A percentile compares a stretch with the other conserved stretches of the same genome.
Conservation (phyloP, 2,329 filamentous ascomycete genomes). For the Raffaelea albimanens region DNA sequence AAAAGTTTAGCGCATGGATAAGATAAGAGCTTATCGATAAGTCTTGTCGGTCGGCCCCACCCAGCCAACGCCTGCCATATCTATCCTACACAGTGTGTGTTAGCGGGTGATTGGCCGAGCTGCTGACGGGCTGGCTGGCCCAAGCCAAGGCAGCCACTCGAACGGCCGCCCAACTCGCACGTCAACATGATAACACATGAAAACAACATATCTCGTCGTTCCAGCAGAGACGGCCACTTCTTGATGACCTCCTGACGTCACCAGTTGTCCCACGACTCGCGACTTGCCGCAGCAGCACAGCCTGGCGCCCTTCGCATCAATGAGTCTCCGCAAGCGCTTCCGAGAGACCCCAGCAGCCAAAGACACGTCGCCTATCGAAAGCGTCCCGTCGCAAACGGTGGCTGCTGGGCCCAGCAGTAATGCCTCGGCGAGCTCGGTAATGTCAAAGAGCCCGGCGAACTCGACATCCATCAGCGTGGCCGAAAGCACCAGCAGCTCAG, state of each 20-base stretch:
- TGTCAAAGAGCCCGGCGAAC: constrained; percentile 4
- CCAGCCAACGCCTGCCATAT: too few relatives aligned
- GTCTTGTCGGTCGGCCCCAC: too few relatives aligned
- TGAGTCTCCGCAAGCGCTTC: constrained; percentile 32
- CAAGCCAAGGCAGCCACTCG: constrained; percentile 8
- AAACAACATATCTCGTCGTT: too few relatives aligned
- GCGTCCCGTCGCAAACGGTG: neutral
- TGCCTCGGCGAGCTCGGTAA: neutral
- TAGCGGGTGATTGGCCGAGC: too few relatives aligned
- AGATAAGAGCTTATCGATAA: constrained; percentile 11
- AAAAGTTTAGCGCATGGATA: constrained; percentile 9
- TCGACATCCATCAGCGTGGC: constrained; percentile 6
- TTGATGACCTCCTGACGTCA: too few relatives aligned
- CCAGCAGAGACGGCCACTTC: too few relatives aligned
- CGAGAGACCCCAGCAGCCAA: constrained; percentile 23
- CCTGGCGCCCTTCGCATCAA: constrained; percentile 14
- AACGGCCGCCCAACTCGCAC: neutral
- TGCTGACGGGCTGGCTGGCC: too few relatives aligned
- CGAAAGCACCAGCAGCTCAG: constrained; percentile 1
- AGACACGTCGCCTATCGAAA: neutral
- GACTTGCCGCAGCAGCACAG: too few relatives aligned
- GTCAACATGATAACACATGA: neutral
- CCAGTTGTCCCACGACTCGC: too few relatives aligned
- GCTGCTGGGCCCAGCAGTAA: constrained; percentile 3
- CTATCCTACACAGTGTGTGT: too few relatives aligned